A percentile compares a stretch with the other conserved stretches of the same genome.
phyloP scores from a whole-genome alignment of 352 stramenopile genomes.

The Pythium inflatum region DNA sequence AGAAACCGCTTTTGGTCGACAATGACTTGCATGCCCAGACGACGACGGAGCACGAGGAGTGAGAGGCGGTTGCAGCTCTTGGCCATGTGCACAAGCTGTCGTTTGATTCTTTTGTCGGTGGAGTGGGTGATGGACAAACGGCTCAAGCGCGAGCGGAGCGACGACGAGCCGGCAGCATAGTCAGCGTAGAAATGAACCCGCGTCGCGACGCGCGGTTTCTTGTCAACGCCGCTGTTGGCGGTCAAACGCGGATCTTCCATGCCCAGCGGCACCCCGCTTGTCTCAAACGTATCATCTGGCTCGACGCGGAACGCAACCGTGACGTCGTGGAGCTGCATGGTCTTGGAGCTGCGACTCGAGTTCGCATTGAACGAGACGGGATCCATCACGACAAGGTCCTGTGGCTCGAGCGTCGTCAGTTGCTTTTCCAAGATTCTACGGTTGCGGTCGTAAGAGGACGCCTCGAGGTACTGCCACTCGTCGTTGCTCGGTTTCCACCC shows the following conservation, averaged over 20 bases:
- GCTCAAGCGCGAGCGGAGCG: constrained; percentile 21
- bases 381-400: not conserved
- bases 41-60: constrained; percentile 56
- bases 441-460: not conserved
- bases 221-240: not conserved
- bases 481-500: constrained; percentile 21
- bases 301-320: constrained; percentile 4
- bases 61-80: constrained; percentile 37
- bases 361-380: no score
- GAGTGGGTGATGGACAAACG: constrained; percentile 10
- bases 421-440: constrained; percentile 11
- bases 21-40: constrained; percentile 61
- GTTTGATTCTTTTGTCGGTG: constrained; percentile 28
- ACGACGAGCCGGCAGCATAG: constrained; percentile 24
- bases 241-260: no score
- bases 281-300: not conserved
- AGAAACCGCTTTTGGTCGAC: constrained; percentile 45
- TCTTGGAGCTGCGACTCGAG: not conserved
- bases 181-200: constrained; percentile 34
- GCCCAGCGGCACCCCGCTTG: no score
- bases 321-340: constrained; percentile 1
- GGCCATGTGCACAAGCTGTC: constrained; percentile 26
- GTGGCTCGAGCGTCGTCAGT: not conserved
- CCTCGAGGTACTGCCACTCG: constrained; percentile 28
- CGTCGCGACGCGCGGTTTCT: not conserved